A percentile compares a stretch with the other conserved stretches of the same genome.
Conservation (phyloP, 2,329 filamentous ascomycete species). For the Gnomoniopsis smithogilvyi region DNA sequence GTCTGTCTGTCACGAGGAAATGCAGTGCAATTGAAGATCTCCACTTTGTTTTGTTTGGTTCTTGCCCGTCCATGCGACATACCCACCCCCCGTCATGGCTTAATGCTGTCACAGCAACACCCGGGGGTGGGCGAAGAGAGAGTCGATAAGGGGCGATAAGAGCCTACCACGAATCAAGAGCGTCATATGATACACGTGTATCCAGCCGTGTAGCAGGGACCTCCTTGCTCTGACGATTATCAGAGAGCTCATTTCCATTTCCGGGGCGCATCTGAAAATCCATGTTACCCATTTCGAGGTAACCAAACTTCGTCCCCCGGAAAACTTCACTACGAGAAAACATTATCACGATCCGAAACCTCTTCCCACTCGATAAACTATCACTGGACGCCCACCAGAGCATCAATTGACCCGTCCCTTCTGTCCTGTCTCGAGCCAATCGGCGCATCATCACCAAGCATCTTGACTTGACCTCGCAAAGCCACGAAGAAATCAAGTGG, state of each 20-base stretch:
- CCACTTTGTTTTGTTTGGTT: slow-evolving; percentile 15
- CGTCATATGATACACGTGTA: background rate
- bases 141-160: background rate
- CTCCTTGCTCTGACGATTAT: background rate
- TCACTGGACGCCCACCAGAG: background rate
- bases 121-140: background rate
- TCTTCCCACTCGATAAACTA: background rate
- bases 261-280: background rate
- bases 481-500: background rate
- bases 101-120: background rate
- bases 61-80: slow-evolving; percentile 3
- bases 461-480: no score
- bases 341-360: background rate
- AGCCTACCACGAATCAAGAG: background rate
- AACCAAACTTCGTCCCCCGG: background rate
- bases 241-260: background rate
- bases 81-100: background rate
- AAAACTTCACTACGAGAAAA: background rate
- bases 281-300: background rate
- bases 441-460: background rate
- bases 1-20: background rate
- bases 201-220: background rate
- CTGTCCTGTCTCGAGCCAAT: background rate
- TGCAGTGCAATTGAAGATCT: background rate
- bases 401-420: background rate